Percentiles rank a stretch among this genome's conserved stretches.
phyloP scores from a whole-genome alignment of 2,329 filamentous ascomycete species.

The Paraphaeosphaeria sporulosa region DNA sequence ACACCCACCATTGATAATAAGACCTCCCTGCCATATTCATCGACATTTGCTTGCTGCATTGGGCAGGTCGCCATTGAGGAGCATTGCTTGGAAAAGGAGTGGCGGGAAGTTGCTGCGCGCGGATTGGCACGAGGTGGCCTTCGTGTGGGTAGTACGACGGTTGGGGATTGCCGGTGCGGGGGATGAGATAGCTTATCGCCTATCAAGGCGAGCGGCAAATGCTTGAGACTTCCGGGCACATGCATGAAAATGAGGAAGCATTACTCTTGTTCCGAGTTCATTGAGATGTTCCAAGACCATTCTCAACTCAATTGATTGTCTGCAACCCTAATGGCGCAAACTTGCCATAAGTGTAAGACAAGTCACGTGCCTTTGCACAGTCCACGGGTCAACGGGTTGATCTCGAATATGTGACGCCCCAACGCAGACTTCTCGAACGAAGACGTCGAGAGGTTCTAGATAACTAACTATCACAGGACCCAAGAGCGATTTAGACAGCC shows the following conservation, averaged over 20 bases:
- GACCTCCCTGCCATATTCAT: background rate
- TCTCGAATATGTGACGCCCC: no score
- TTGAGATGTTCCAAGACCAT: background rate
- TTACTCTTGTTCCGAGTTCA: background rate
- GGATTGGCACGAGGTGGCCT: background rate
- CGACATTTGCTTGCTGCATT: constrained; percentile 1
- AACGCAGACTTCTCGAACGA: no score
- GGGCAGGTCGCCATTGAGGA: background rate
- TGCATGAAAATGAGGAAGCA: background rate
- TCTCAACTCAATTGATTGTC: background rate
- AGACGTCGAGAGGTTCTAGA: no score
- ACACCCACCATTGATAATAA: background rate
- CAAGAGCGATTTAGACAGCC: no score
- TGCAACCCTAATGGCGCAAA: background rate
- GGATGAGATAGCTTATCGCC: constrained; percentile 10
- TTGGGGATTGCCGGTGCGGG: constrained; percentile 7
- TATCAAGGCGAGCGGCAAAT: constrained; percentile 8
- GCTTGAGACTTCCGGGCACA: background rate
- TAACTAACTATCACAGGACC: no score
- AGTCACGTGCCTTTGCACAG: background rate
- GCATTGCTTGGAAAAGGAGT: background rate
- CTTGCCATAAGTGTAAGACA: background rate
- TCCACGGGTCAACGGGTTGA: no score
- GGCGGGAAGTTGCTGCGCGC: background rate
- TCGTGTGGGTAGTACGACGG: constrained; percentile 2